Base-by-base conservation (phyloP, 257 asterid species). In the Anisodus tanguticus region DNA sequence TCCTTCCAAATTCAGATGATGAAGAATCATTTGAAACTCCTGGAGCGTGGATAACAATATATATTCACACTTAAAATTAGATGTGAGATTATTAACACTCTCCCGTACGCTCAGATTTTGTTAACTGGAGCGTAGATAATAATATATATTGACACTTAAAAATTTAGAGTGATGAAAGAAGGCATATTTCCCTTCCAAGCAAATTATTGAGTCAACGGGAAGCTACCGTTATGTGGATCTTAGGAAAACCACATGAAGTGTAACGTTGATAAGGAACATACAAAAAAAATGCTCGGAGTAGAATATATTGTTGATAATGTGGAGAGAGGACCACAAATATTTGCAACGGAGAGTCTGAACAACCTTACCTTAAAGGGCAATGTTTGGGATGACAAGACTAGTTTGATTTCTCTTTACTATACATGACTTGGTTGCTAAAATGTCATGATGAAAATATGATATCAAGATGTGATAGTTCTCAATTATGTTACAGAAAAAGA, bases 401-500 rank as follows among this genome's bases (percentile, higher is more conserved):
- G 67, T 22, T 76, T 70, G 51, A 74, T 49, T 82, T 82, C 82
- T 55, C 53, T 45, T 57, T 49, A 59, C 64, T 41, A 59, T 6
- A 55, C 74, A 77, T 76, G 77, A 49, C 63, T n/a, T 3, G 54
- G 22, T 10, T 53, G 39, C 64, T 59, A 54, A 47, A 31, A 26
- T 51, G 58, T 49, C 81, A 76, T 76, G 13, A 76, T 82, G 66
- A 82, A 69, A 82, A 82, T 67, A 82, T 49, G 84, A 49, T 68
- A 68, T 10, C 35, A 31, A 31, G 94, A 93, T 93, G 95, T 93
- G 95, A 93, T 93, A 88, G 95, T 92, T 92, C 84, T 89, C 90
- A 87, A 87, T 85, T 92, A 86, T 90, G 88, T 90, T 85, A 88
- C 92, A 85, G 90, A 41, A 87, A 79, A 84, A 86, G 90, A 89